Conservation (phyloP, 2,329 filamentous ascomycete species). For the Verticillium tricorpus region DNA sequence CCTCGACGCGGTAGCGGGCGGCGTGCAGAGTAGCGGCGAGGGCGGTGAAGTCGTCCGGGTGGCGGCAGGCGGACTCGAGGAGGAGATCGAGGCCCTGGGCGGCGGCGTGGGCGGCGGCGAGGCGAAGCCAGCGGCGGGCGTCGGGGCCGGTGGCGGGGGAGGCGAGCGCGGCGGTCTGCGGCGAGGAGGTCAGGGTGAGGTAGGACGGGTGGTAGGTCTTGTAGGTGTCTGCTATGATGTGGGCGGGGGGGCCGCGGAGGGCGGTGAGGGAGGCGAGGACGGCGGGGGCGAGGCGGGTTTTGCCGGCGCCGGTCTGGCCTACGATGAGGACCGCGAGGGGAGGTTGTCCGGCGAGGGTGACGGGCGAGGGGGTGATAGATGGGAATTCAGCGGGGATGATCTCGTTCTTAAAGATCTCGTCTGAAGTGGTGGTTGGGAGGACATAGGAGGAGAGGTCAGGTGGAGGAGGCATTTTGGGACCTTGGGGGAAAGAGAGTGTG, state of each 20-base stretch:
- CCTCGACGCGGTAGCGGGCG: slow-evolving; percentile 31
- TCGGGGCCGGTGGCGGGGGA: slow-evolving; percentile 33
- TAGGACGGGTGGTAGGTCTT: slow-evolving; percentile 43
- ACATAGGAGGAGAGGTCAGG: slow-evolving; percentile 24
- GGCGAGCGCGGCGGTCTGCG: slow-evolving; percentile 26
- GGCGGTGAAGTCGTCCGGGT: slow-evolving; percentile 33
- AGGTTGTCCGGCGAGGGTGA: slow-evolving; percentile 4
- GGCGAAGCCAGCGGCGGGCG: slow-evolving; percentile 39
- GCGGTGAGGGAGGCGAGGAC: slow-evolving; percentile 26
- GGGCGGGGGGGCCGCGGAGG: slow-evolving; percentile 18
- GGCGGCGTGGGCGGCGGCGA: slow-evolving; percentile 30
- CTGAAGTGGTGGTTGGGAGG: slow-evolving; percentile 23
- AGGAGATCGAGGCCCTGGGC: slow-evolving; percentile 28
- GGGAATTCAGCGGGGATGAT: slow-evolving; percentile 30
- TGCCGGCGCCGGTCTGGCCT: slow-evolving; percentile 45
- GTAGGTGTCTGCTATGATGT: slow-evolving; percentile 45
- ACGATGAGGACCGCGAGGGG: slow-evolving; percentile 38
- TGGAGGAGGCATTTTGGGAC: slow-evolving; percentile 13
- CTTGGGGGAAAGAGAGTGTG: not conserved
- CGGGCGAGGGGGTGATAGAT: slow-evolving; percentile 2
- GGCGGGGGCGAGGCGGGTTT: slow-evolving; percentile 36
- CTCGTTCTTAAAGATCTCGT: slow-evolving; percentile 22
- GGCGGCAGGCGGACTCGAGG: slow-evolving; percentile 40
- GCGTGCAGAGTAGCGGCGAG: slow-evolving; percentile 28
- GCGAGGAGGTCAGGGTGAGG: slow-evolving; percentile 20